Evolutionary conservation across 2,329 filamentous ascomycete genomes (phyloP), one percentile per base, ranked within the genome.

Genomic region (Colletotrichum tofieldiae): DNA sequence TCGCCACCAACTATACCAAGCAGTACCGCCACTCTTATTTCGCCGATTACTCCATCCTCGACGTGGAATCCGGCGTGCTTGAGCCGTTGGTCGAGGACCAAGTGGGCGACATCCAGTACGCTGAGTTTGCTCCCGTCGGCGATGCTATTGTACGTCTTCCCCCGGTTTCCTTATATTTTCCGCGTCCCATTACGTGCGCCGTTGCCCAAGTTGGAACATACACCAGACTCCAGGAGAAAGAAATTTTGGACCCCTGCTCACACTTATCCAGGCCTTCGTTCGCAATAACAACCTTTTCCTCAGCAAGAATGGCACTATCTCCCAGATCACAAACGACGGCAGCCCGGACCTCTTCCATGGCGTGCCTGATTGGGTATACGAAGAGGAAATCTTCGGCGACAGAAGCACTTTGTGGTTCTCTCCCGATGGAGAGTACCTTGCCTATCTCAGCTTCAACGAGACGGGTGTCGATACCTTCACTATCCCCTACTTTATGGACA

Each of bases 331-430:
- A 16, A 80, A 81, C 0, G 86, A 92, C 74, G 91, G 90, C 14
- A 86, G 89, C 0, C 87, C 89, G 0, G 89, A 92, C 77, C 81
- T 87, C 75, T 93, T 92, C 81, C 88, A 92, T 71, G 90, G 85
- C 5, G 86, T 92, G 1, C 90, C 90, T 0, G 91, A 92, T 76
- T 93, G 96, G 96, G 96, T 98, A 0, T 98, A 97, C 78, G 94
- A 97, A 79, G 87, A 89, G 76, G 84, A 86, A 67, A 84, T 86
- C 3, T 94, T 98, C 74, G 82, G 86, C 18, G 92, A 90, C 1
- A 93, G 94, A 76, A 94, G 90, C 73, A 96, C 94, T 6, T 97
- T 95, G 1, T 99, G 97, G 96, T 99, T 95, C 95, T 96, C 94
- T 43, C 89, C 92, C 45, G 94, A 97, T 80, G 96, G 95, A 63